Percentiles rank a stretch among this genome's conserved stretches.
phyloP scores from a whole-genome alignment of 345 rosid species.

The Gynandropsis gynandra region DNA sequence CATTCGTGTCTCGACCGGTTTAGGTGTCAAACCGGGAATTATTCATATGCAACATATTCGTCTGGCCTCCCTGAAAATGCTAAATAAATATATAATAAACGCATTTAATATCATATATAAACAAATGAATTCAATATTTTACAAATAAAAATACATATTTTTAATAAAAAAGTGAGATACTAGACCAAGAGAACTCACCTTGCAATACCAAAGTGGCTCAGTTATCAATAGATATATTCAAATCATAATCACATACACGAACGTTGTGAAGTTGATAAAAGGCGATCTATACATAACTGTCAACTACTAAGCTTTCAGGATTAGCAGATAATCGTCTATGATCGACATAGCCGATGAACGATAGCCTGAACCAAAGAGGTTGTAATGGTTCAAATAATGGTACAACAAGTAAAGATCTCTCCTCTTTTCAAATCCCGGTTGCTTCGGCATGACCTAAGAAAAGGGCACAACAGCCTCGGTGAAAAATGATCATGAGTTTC shows the following conservation, averaged over 20 bases:
- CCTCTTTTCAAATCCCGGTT: conserved; percentile 74
- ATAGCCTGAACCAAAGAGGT: conserved; percentile 83
- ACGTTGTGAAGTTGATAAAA: background rate
- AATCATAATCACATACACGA: background rate
- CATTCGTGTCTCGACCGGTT: no score
- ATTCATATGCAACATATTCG: no score
- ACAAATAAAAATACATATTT: no score
- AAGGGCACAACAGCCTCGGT: background rate
- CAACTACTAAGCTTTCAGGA: conserved; percentile 32
- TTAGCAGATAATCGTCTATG: conserved; percentile 59
- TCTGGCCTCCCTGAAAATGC: no score
- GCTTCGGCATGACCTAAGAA: conserved; percentile 76
- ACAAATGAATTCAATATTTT: no score
- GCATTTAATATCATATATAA: no score
- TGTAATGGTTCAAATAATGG: conserved; percentile 91
- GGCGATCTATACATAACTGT: background rate
- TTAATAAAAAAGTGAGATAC: no score
- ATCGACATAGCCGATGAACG: conserved; percentile 74
- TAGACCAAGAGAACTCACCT: no score
- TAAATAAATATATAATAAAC: no score
- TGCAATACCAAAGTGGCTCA: no score
- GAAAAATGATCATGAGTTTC: background rate
- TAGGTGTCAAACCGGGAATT: no score
- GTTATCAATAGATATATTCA: no score
- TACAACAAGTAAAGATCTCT: conserved; percentile 67